These are phyloP conservation scores for Penicillium desertorum DNA, from an alignment of 495 filamentous ascomycete species.

Conservation along the genomic window DNA sequence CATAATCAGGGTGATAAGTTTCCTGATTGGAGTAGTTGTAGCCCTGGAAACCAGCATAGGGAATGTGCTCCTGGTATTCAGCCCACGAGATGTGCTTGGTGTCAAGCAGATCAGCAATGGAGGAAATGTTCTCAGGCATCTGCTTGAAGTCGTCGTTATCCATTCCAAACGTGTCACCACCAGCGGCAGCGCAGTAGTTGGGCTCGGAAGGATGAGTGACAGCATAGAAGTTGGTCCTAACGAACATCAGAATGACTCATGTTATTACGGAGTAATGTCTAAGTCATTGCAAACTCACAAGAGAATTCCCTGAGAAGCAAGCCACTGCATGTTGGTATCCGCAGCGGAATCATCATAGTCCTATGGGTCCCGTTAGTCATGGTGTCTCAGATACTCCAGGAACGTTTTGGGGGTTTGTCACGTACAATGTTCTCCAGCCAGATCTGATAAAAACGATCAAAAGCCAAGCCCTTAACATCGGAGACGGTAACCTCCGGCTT, in stretches of 20 bases:
- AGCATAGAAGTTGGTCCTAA: constrained; percentile 57
- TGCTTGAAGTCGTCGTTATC: constrained; percentile 61
- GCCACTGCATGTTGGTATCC: constrained; percentile 53
- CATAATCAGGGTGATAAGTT: constrained; percentile 58
- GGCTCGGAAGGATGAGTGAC: constrained; percentile 68
- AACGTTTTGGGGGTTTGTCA: constrained; percentile 34
- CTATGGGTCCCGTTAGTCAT: constrained; percentile 28
- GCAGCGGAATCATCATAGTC: constrained; percentile 52
- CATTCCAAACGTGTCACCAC: constrained; percentile 69
- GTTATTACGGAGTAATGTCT: background rate
- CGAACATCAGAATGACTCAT: constrained; percentile 1
- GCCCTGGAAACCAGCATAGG: constrained; percentile 65
- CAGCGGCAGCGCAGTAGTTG: constrained; percentile 65
- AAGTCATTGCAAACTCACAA: constrained; percentile 28
- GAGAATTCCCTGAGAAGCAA: constrained; percentile 60
- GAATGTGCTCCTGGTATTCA: constrained; percentile 67
- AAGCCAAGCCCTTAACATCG: constrained; percentile 60
- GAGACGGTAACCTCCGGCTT: constrained; percentile 50
- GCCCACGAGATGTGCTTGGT: constrained; percentile 66
- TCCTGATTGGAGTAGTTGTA: constrained; percentile 53
- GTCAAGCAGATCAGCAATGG: constrained; percentile 67
- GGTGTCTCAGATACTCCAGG: constrained; percentile 27
- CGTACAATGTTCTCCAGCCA: constrained; percentile 72
- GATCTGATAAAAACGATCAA: constrained; percentile 65
- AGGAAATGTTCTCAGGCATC: constrained; percentile 60